phyloP scores from a whole-genome alignment of 805 yeast genomes.

The Metschnikowia kunwiensis region DNA sequence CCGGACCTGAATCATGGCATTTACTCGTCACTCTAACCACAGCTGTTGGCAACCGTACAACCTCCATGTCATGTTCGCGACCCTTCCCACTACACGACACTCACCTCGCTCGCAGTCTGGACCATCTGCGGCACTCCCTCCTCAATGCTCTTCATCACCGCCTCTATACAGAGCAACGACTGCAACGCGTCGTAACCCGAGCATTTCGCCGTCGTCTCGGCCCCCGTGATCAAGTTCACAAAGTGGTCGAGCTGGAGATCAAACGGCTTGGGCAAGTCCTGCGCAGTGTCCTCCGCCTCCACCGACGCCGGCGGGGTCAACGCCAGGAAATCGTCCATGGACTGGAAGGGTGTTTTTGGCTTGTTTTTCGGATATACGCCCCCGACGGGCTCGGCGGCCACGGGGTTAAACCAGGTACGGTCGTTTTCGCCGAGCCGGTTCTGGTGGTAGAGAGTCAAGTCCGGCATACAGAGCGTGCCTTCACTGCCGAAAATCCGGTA shows the following conservation, averaged over 20 bases:
- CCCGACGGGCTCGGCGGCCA: slow-evolving; percentile 22
- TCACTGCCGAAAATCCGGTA: slow-evolving; percentile 38
- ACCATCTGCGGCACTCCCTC: slow-evolving; percentile 28
- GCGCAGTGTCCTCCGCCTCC: slow-evolving; percentile 19
- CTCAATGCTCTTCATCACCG: slow-evolving; percentile 31
- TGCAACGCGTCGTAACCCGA: slow-evolving; percentile 34
- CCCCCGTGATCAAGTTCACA: slow-evolving; percentile 31
- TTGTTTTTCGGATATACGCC: too few species aligned
- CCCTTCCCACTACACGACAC: too few species aligned
- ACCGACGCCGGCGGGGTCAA: slow-evolving; percentile 34
- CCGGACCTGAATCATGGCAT: too few species aligned
- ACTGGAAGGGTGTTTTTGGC: not conserved
- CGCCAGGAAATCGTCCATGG: slow-evolving; percentile 11
- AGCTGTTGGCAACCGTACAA: too few species aligned
- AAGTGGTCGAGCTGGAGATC: slow-evolving; percentile 40
- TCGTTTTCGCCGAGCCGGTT: slow-evolving; percentile 16
- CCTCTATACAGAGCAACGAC: slow-evolving; percentile 35
- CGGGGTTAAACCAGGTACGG: slow-evolving; percentile 30
- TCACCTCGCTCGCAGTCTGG: slow-evolving; percentile 5
- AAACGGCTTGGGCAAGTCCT: slow-evolving; percentile 29
- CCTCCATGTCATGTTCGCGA: too few species aligned
- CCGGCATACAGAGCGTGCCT: slow-evolving; percentile 42
- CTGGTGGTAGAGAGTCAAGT: slow-evolving; percentile 38
- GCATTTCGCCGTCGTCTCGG: slow-evolving; percentile 27
- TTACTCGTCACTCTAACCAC: too few species aligned